Conservation (phyloP, 2,329 filamentous ascomycete genomes). For the Monilinia aucupariae region DNA sequence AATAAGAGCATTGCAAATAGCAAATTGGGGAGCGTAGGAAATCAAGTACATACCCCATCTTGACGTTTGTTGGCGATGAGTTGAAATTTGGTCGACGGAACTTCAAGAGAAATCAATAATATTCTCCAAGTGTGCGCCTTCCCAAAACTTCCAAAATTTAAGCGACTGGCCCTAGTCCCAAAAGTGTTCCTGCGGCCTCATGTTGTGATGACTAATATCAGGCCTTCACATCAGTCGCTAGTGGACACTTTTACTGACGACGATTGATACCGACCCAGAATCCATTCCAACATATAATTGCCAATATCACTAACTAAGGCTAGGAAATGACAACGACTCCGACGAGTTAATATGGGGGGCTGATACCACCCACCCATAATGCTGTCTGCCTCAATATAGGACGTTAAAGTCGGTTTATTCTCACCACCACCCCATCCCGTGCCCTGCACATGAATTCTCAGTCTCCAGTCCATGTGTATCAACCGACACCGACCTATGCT, state of each 20-base stretch:
- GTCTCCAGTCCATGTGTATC: not conserved
- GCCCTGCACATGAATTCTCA: not conserved
- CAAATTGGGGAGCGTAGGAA: not conserved
- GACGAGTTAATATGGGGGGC: not conserved
- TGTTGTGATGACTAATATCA: not conserved
- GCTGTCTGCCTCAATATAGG: not conserved
- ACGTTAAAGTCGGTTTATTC: not conserved
- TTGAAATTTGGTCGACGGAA: constrained; percentile 5
- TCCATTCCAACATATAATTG: constrained; percentile 1
- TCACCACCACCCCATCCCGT: not conserved
- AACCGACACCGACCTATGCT: not conserved
- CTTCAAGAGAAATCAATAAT: constrained; percentile 10
- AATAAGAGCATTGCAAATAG: not conserved
- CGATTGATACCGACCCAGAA: not conserved
- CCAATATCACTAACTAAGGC: not conserved
- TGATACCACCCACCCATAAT: not conserved
- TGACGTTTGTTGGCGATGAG: constrained; percentile 13
- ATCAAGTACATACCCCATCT: constrained; percentile 11
- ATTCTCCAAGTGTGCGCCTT: constrained; percentile 10
- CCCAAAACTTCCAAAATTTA: constrained; percentile 7
- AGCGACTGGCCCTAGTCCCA: constrained; percentile 13
- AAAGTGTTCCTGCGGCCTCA: not conserved
- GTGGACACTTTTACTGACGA: constrained; percentile 11
- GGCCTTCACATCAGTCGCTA: not conserved
- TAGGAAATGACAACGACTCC: not conserved